phyloP scores from a whole-genome alignment of 768 basidiomycete genomes.

The Rhodotorula graminis region DNA sequence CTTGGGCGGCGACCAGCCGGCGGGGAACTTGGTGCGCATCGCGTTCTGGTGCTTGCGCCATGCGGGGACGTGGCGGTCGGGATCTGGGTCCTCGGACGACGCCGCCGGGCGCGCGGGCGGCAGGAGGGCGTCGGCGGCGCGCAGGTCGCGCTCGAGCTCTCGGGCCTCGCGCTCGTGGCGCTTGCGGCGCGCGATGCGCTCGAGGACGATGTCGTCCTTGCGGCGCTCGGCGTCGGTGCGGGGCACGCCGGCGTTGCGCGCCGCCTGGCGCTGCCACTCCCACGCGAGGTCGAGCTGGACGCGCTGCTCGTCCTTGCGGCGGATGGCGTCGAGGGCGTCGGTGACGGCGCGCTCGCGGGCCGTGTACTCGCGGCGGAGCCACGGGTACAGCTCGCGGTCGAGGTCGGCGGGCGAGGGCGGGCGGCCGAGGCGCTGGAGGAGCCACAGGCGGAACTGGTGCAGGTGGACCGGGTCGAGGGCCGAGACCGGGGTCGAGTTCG shows the following conservation, averaged over 20 bases:
- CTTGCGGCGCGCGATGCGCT: background rate
- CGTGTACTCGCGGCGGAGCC: background rate
- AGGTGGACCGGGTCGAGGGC: conserved; percentile 3
- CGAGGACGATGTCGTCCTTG: background rate
- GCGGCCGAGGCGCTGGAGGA: background rate
- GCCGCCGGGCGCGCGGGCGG: too few species aligned
- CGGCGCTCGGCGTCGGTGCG: background rate
- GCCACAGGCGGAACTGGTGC: background rate
- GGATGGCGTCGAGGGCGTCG: accelerated
- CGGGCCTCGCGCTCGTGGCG: background rate
- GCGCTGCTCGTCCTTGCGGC: too few species aligned
- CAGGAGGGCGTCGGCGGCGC: background rate
- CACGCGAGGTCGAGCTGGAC: conserved; percentile 19
- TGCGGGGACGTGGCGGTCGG: background rate
- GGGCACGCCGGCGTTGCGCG: background rate
- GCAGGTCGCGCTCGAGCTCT: too few species aligned
- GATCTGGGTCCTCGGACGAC: background rate
- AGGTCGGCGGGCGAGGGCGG: conserved; percentile 8
- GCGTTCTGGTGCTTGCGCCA: conserved; percentile 12
- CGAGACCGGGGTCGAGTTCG: background rate
- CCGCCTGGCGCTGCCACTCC: conserved; percentile 16
- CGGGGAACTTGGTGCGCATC: conserved; percentile 2
- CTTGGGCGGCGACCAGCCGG: conserved; percentile 65
- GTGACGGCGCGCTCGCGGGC: background rate
- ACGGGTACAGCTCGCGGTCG: background rate